A percentile compares a stretch with the other conserved stretches of the same genome.
These are phyloP conservation scores for Cladosporium sp. DNA, from an alignment of 2,329 filamentous ascomycete species.

Conservation along the genomic window DNA sequence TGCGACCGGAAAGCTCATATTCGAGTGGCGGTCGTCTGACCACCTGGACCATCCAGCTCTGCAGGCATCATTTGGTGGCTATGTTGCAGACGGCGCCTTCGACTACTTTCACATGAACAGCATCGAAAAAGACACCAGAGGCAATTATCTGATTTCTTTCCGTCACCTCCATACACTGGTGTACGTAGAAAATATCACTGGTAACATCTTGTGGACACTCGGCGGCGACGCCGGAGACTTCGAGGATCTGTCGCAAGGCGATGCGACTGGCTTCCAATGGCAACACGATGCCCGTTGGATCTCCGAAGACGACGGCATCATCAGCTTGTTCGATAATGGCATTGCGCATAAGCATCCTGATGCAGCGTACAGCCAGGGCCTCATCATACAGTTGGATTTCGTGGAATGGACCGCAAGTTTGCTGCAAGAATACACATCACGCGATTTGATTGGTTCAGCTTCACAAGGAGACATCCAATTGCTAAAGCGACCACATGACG, in stretches of 20 bases:
- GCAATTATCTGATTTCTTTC: conserved; percentile 55
- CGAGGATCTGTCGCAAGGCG: conserved; percentile 33
- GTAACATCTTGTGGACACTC: conserved; percentile 53
- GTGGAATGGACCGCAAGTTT: conserved; percentile 47
- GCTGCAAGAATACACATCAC: conserved; percentile 31
- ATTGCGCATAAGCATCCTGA: conserved; percentile 45
- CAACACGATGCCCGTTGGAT: conserved; percentile 35
- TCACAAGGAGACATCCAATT: conserved; percentile 56
- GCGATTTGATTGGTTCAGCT: conserved; percentile 45
- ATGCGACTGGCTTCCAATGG: conserved; percentile 23
- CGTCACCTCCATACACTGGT: conserved; percentile 50
- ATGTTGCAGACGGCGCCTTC: conserved; percentile 28
- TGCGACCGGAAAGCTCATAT: conserved; percentile 15
- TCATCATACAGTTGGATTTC: conserved; percentile 41
- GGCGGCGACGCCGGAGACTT: conserved; percentile 25
- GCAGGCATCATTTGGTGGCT: background rate
- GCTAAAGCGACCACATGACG: conserved; percentile 37
- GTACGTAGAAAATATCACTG: conserved; percentile 48
- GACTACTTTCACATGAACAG: conserved; percentile 59
- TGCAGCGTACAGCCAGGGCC: conserved; percentile 39
- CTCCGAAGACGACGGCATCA: conserved; percentile 34
- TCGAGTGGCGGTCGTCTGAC: conserved; percentile 40
- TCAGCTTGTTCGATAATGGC: conserved; percentile 51
- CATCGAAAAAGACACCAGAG: conserved; percentile 50
- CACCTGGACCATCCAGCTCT: conserved; percentile 40